Evolutionary conservation across 805 yeast genomes (phyloP).

Genomic region (Candida glaebosa): DNA sequence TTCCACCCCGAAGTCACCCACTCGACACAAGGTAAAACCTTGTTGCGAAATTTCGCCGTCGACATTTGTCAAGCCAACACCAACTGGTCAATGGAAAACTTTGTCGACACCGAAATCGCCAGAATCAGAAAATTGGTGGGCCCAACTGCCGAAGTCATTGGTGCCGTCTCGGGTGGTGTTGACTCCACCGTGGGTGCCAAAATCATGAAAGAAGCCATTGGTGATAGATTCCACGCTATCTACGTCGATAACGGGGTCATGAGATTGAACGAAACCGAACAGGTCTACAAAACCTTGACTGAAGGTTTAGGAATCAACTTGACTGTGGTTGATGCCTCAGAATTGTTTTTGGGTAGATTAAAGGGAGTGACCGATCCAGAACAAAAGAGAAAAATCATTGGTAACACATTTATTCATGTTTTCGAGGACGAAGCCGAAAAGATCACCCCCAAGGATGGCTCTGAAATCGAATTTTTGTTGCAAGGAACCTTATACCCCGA

Average conservation of each 20-base stretch:
- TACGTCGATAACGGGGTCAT: constrained; percentile 97
- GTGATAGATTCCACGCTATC: constrained; percentile 97
- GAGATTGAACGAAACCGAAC: constrained; percentile 89
- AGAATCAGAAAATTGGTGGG: constrained; percentile 91
- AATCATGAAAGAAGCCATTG: constrained; percentile 96
- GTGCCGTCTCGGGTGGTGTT: constrained; percentile 99
- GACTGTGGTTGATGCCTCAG: constrained; percentile 91
- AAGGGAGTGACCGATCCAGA: constrained; percentile 98
- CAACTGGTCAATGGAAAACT: constrained; percentile 98
- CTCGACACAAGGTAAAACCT: constrained; percentile 82
- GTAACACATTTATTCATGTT: constrained; percentile 95
- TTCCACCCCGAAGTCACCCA: constrained; percentile 99
- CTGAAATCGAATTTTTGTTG: constrained; percentile 85
- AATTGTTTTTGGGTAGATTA: constrained; percentile 79
- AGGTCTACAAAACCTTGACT: constrained; percentile 83
- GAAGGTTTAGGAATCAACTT: constrained; percentile 93
- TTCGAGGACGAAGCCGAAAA: constrained; percentile 94
- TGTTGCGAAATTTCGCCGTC: constrained; percentile 90
- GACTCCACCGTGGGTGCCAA: constrained; percentile 99
- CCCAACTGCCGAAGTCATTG: constrained; percentile 97
- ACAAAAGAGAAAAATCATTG: constrained; percentile 97
- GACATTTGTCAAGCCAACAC: constrained; percentile 80
- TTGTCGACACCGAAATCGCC: constrained; percentile 92
- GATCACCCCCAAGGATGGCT: constrained; percentile 84
- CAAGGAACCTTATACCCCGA: constrained; percentile 99